Percentiles rank a stretch among this genome's conserved stretches.
Conservation (phyloP, 148 eudicot genomes). For the Camellia granthamiana region DNA sequence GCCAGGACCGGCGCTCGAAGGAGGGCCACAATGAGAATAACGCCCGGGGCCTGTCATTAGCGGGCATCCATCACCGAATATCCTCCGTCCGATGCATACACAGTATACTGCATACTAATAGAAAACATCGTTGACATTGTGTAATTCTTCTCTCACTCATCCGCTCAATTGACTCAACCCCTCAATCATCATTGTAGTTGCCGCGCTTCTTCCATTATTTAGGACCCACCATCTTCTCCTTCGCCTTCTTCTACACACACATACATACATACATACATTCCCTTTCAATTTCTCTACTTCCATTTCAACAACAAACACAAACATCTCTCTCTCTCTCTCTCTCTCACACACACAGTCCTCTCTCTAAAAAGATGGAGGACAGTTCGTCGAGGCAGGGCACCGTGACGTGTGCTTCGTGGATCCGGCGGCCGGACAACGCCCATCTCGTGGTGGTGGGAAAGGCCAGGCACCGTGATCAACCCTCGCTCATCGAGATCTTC, state of each 20-base stretch:
- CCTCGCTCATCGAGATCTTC: slow-evolving; percentile 64
- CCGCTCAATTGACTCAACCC: too few relatives aligned
- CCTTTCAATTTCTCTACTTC: too few relatives aligned
- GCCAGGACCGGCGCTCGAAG: too few relatives aligned
- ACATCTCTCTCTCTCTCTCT: neutral
- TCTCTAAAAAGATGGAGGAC: slow-evolving; percentile 22
- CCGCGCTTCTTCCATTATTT: too few relatives aligned
- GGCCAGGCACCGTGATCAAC: slow-evolving; percentile 27
- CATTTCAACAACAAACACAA: too few relatives aligned
- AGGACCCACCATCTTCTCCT: too few relatives aligned
- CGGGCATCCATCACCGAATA: neutral
- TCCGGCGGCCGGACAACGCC: slow-evolving; percentile 80
- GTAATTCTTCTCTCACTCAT: too few relatives aligned
- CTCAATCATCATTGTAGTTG: too few relatives aligned
- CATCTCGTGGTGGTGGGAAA: slow-evolving; percentile 66
- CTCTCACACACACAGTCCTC: neutral
- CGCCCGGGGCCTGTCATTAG: neutral
- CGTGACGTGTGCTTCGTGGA: slow-evolving; percentile 75
- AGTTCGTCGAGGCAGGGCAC: slow-evolving; percentile 34
- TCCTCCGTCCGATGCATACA: neutral
- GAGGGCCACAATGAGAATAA: neutral
- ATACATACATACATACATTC: too few relatives aligned
- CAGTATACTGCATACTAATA: too few relatives aligned
- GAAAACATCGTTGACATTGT: too few relatives aligned
- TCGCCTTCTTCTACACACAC: too few relatives aligned